Percentiles rank a stretch among this genome's conserved stretches.
These are phyloP conservation scores for Berkeleyomyces basicola DNA, from an alignment of 2,329 filamentous ascomycete genomes.

Conservation along the genomic window DNA sequence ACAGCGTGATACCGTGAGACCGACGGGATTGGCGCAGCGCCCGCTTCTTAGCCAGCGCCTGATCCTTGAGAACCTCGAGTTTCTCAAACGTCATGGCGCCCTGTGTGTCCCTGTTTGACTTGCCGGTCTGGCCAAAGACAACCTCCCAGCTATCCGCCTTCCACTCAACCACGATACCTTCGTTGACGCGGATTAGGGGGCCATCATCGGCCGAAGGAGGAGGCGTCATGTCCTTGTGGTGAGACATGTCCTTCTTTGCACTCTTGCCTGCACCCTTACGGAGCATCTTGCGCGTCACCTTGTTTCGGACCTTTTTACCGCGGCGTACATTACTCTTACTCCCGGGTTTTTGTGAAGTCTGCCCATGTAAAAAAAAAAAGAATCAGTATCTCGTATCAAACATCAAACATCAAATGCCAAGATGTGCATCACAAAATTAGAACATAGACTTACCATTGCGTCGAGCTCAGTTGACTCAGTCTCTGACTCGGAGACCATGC, in stretches of 20 bases:
- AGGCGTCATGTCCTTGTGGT: constrained; percentile 22
- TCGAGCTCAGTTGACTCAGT: constrained; percentile 26
- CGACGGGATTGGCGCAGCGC: constrained; percentile 39
- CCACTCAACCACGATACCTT: constrained; percentile 84
- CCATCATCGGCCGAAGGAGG: constrained; percentile 31
- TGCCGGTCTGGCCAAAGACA: constrained; percentile 43
- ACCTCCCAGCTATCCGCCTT: constrained; percentile 48
- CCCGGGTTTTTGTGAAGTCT: background rate
- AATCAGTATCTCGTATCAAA: no score
- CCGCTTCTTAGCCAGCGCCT: constrained; percentile 49
- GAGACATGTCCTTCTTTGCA: constrained; percentile 19
- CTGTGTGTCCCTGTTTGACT: constrained; percentile 28
- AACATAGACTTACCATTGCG: constrained; percentile 1
- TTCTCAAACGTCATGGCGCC: constrained; percentile 43
- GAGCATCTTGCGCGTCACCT: background rate
- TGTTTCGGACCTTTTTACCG: constrained; percentile 26
- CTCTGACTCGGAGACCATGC: constrained; percentile 44
- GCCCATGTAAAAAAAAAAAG: no score
- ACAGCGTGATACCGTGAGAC: constrained; percentile 56
- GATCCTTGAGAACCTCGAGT: constrained; percentile 38
- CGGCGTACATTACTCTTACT: background rate
- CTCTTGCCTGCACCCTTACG: constrained; percentile 20
- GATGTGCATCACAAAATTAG: background rate
- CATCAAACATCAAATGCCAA: background rate
- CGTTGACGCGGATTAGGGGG: constrained; percentile 60